Base-by-base conservation (phyloP, 202 grass and related monocot genomes). In the Alloteropsis angusta region DNA sequence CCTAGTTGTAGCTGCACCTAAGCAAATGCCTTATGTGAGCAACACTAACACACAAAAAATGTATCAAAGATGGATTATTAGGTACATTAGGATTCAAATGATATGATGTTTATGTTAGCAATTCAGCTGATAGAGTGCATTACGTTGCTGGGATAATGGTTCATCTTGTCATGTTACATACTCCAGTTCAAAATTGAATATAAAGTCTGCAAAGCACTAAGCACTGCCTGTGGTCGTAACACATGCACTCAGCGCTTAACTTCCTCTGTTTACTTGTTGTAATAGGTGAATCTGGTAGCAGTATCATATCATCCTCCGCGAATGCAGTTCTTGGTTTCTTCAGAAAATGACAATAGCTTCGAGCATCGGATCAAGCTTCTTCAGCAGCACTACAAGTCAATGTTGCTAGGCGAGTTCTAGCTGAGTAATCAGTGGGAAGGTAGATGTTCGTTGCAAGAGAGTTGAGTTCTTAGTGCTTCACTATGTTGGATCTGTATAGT, bases 241-340 rank as follows among this genome's bases (percentile, higher is more conserved):
- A 10, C 69, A 21, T 44, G 38, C n/a, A 46, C 38, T 75, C 37
- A 47, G 25, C n/a, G 36, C 38, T 75, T 48, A 47, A 3, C 38
- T 56, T 67, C 38, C 21, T 60, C 9, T 69, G 7, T 5, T 56
- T 56, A 32, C 55, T 71, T 69, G 14, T 59, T 78, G n/a, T 17
- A 64, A n/a, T 66, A 85, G 65, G 35, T 12, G 34, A 78, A 47
- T 36, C 66, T 54, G 57, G 74, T 57, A 65, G 44, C 9, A 8
- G 41, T 19, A 54, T 19, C 13, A 21, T 61, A 52, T 48, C 64
- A 53, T 71, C 54, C 7, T 84, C 65, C 10, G 64, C 30, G 17
- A 65, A 78, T 4, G 46, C 74, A 72, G 36, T 72, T 45, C 43
- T 85, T 36, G 67, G 82, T 46, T 56, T 72, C 17, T 78, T 78